Conservation (phyloP, 257 asterid species). For the Primulina tabacum region DNA sequence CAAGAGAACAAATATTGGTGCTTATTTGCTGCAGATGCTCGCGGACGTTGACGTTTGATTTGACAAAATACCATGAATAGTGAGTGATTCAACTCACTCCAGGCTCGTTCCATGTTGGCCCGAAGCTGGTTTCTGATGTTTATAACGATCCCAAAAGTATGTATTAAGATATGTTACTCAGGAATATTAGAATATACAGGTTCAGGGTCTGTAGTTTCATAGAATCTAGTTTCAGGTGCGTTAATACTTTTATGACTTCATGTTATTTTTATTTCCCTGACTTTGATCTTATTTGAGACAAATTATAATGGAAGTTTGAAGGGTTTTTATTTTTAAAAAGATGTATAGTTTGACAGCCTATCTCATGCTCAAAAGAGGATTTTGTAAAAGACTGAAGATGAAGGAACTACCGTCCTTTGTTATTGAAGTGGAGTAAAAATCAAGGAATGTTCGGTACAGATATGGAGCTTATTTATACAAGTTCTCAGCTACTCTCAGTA, state of each 20-base stretch:
- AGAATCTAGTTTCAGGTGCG: conserved; percentile 10
- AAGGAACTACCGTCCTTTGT: no score
- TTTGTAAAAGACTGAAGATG: no score
- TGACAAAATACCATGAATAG: conserved; percentile 71
- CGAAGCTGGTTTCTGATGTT: conserved; percentile 6
- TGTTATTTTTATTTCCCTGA: background rate
- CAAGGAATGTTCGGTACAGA: no score
- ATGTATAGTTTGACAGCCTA: no score
- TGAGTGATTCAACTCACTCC: conserved; percentile 31
- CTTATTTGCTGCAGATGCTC: conserved; percentile 61
- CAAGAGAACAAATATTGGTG: background rate
- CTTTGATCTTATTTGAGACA: background rate
- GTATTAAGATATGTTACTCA: conserved; percentile 9
- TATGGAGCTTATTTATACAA: no score
- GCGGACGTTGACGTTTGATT: conserved; percentile 73
- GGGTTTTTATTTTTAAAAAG: no score
- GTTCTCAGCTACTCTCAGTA: no score
- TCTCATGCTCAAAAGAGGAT: no score
- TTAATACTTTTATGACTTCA: no score
- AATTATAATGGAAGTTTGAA: no score
- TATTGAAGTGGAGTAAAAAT: no score
- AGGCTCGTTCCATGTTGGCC: background rate
- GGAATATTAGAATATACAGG: conserved; percentile 27
- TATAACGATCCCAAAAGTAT: conserved; percentile 1
- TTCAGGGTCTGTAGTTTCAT: conserved; percentile 15